Base-by-base conservation (phyloP, 2,329 filamentous ascomycete genomes). In the Exophiala sideris region DNA sequence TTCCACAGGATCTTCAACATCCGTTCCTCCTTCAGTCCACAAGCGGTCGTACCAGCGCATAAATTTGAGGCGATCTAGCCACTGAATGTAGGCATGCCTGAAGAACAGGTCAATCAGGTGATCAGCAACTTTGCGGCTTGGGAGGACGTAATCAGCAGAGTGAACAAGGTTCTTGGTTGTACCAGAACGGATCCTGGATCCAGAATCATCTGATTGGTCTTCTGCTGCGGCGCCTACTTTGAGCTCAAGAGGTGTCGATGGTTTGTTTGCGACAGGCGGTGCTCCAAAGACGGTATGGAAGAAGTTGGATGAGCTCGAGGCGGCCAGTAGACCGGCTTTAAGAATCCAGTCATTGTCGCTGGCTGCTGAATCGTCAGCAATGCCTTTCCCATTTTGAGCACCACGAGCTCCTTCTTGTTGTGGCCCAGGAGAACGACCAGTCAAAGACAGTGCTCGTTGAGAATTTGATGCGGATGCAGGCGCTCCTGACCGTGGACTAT, bases 31-130 rank as follows among this genome's bases (percentile, higher is more conserved):
- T 14, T 32, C 45, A 44, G 12, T n/a, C 61, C 76, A 78, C 1
- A 76, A 61, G 1, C 68, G 68, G 3, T 63, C 50, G 54, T 79
- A 79, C 0, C 70, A 66, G 0, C 58, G 58, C 12, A 66, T 65
- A 65, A 76, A 73, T 1, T 64, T 61, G 2, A 62, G 50, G 5
- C 67, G 64, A 20, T 78, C 71, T 0, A 79, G 59, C 38, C 78
- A 73, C 0, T 76, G 75, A 0, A 75, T 73, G 32, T 77, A 72
- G 1, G 77, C 73, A 34, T 72, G 73, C 21, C 67, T 66, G 75
- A 75, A 79, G 52, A 78, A 79, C 0, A 75, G 65, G 1, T 70
- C 66, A 65, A 76, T 70, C 2, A 79, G 65, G 36, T 68, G 67
- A 45, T 79, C 76, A 0, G 76, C 76, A 21, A 71, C 72, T 34